These are phyloP conservation scores for Cladophialophora chaetospira DNA, from an alignment of 2,329 filamentous ascomycete species.

Conservation along the genomic window DNA sequence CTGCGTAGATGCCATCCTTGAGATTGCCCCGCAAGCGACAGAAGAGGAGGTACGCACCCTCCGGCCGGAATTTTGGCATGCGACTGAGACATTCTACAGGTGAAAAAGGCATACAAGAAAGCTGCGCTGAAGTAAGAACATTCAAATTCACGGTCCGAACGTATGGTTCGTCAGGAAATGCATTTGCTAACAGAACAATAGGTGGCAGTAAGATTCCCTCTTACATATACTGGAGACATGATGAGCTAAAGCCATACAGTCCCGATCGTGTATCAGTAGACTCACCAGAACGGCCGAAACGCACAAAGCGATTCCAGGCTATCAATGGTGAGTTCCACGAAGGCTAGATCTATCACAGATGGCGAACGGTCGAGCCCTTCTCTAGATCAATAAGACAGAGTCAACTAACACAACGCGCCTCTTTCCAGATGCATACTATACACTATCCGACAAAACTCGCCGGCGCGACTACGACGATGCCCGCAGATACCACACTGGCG, in stretches of 20 bases:
- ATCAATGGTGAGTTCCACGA: constrained; percentile 51
- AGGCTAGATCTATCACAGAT: neutral
- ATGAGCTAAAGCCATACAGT: no score
- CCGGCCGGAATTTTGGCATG: no score
- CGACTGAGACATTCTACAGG: no score
- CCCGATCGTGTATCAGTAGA: constrained; percentile 84
- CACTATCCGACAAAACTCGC: constrained; percentile 75
- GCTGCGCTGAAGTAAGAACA: constrained; percentile 90
- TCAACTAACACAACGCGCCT: constrained; percentile 60
- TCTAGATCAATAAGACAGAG: neutral
- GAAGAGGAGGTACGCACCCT: no score
- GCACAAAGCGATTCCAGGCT: constrained; percentile 86
- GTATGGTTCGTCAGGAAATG: no score
- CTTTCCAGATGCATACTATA: constrained; percentile 93
- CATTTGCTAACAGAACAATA: no score
- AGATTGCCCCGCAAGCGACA: constrained; percentile 71
- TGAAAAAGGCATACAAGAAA: constrained; percentile 93
- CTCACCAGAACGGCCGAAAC: constrained; percentile 76
- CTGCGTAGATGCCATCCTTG: constrained; percentile 56
- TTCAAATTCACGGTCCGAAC: no score
- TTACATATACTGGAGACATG: no score
- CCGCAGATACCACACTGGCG: constrained; percentile 59
- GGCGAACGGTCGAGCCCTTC: neutral
- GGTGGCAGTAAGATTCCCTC: no score
- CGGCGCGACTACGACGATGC: constrained; percentile 83